Conservation (phyloP, 768 basidiomycete species). For the Podaxis sp. region DNA sequence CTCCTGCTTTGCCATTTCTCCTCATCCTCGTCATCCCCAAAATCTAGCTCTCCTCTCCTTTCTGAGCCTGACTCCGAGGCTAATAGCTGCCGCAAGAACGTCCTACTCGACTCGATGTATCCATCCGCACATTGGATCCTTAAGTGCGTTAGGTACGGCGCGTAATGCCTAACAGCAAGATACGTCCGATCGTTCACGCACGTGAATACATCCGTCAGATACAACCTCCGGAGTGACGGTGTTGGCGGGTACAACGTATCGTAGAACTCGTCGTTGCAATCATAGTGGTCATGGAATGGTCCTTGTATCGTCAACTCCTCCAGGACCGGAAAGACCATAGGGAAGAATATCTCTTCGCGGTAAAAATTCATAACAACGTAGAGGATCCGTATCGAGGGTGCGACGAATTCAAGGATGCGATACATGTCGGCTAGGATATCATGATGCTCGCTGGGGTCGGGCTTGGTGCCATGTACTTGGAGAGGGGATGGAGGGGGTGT, state of each 20-base stretch:
- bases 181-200: conserved; percentile 8
- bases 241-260: conserved; percentile 9
- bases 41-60: neutral
- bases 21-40: neutral
- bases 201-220: conserved; percentile 12
- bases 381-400: conserved; percentile 11
- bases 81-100: conserved; percentile 10
- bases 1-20: neutral
- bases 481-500: neutral
- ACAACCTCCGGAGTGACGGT: conserved; percentile 14
- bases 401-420: conserved; percentile 13
- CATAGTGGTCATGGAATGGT: conserved; percentile 9
- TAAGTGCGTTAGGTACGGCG: conserved; percentile 16
- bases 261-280: conserved; percentile 12
- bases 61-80: neutral
- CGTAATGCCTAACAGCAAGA: conserved; percentile 13
- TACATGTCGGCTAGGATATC: conserved; percentile 12
- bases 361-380: conserved; percentile 13
- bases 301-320: conserved; percentile 17
- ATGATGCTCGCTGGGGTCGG: neutral
- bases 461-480: neutral
- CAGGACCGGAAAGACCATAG: conserved; percentile 9
- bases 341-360: conserved; percentile 16
- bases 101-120: conserved; percentile 8
- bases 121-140: conserved; percentile 9